Evolutionary conservation across 2,329 filamentous ascomycete genomes (phyloP), one percentile per base, ranked within the genome.

Genomic region (Pyrenophora tritici-repentis): DNA sequence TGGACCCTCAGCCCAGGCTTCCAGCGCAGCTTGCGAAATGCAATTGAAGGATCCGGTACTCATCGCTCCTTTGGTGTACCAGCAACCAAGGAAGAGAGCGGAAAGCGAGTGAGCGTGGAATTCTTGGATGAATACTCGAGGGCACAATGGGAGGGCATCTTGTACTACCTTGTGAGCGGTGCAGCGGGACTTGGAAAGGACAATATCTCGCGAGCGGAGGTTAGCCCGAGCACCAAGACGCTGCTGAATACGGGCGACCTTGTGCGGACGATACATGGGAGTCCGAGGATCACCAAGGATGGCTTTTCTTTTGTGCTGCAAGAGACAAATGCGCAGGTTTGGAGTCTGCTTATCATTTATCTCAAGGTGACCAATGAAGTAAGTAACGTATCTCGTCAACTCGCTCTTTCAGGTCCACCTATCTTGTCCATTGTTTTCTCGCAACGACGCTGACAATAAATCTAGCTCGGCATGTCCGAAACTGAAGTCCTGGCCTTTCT

Each of bases 401-500:
- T 36, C 42, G 18, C n/a, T 10, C 6, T 35, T 22, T 24, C 26
- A 29, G 8, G 4, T 12, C 26, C 10, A 29, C 26, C 9, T 5
- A 17, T 35, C 3, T 26, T 6, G 2, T 20, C n/a, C 24, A 13
- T 14, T 3, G 14, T 17, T 14, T 4, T 26, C 49, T 59, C 22
- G 60, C 38, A 32, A 6, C 3, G n/a, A 29, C 13, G 10, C 26
- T 29, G 26, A 29, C 9, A 29, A 29, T 12, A 12, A 29, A 2
- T 5, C n/a, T 37, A 81, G 66, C 79, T 89, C 13, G 83, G 84
- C 26, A 88, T 96, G 81, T 91, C 96, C 61, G 87, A 89, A 52
- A 91, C 96, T 40, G 94, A 99, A 68, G 92, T 97, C 71, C 84
- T 99, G 5, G 92, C 90, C 6, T 99, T 99, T 72, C 85, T 99